These are phyloP conservation scores for Penicillium herquei DNA, from an alignment of 495 filamentous ascomycete species.

Conservation along the genomic window DNA sequence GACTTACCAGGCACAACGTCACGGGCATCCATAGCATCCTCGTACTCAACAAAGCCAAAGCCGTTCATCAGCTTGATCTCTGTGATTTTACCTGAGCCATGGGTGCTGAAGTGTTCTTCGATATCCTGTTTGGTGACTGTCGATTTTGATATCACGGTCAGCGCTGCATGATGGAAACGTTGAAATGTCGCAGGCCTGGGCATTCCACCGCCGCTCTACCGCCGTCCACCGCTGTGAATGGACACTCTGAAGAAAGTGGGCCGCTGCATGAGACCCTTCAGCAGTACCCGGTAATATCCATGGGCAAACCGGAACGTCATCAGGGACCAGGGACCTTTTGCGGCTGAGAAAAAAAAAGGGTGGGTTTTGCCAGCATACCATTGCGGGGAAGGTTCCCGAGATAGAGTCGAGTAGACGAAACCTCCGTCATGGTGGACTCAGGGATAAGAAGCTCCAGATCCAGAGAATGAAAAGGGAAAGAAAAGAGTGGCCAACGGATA, in stretches of 20 bases:
- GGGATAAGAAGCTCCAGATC: conserved; percentile 4
- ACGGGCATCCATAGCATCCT: conserved; percentile 93
- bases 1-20: conserved; percentile 92
- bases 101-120: conserved; percentile 90
- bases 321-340: conserved; percentile 7
- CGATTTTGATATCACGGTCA: conserved; percentile 22
- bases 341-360: conserved; percentile 24
- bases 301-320: conserved; percentile 12
- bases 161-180: conserved; percentile 14
- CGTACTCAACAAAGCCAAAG: conserved; percentile 99
- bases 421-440: conserved; percentile 55
- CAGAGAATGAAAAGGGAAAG: conserved; percentile 5
- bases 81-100: conserved; percentile 94
- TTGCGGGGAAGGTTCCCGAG: conserved; percentile 95
- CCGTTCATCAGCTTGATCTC: conserved; percentile 99
- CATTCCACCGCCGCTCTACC: no score
- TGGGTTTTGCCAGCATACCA: conserved; percentile 64
- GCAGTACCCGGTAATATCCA: conserved; percentile 12
- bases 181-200: conserved; percentile 14
- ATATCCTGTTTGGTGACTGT: conserved; percentile 94
- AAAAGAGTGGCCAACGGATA: conserved; percentile 14
- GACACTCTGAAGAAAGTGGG: conserved; percentile 2
- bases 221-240: background rate
- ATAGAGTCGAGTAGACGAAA: conserved; percentile 91
- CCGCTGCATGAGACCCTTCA: conserved; percentile 1